Evolutionary conservation across 768 basidiomycete genomes (phyloP).

Genomic region (Psilocybe azurescens): DNA sequence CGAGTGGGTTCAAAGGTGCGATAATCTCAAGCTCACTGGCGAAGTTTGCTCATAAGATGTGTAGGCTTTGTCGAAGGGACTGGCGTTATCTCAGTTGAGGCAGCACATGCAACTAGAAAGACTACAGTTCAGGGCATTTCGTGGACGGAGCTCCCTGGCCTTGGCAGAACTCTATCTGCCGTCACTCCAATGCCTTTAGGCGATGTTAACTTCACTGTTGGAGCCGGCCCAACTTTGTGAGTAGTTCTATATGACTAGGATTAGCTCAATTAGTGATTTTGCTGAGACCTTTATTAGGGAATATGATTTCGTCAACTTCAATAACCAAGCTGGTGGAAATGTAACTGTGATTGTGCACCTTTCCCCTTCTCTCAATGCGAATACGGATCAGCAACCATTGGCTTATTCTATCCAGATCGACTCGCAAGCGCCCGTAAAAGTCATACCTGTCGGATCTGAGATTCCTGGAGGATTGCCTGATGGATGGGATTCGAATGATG

Average conservation of each 20-base stretch:
- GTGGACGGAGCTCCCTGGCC: slow-evolving; percentile 65
- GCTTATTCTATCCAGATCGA: slow-evolving; percentile 59
- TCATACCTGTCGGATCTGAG: slow-evolving; percentile 51
- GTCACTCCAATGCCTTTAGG: slow-evolving; percentile 63
- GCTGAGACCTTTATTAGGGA: slow-evolving; percentile 48
- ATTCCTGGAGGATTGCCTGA: slow-evolving; percentile 50
- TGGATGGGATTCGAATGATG: slow-evolving; percentile 52
- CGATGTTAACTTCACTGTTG: slow-evolving; percentile 61
- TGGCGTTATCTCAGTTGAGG: slow-evolving; percentile 70
- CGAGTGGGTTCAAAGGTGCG: slow-evolving; percentile 55
- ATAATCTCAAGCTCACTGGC: not conserved
- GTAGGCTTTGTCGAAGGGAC: slow-evolving; percentile 69
- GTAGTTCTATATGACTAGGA: slow-evolving; percentile 19
- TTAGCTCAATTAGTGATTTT: not conserved
- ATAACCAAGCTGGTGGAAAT: slow-evolving; percentile 46
- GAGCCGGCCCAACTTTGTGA: slow-evolving; percentile 66
- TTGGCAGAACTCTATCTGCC: slow-evolving; percentile 64
- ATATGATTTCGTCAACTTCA: slow-evolving; percentile 71
- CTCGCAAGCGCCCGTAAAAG: slow-evolving; percentile 41
- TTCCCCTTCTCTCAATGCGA: slow-evolving; percentile 58
- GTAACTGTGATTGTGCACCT: slow-evolving; percentile 52
- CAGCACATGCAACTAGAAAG: slow-evolving; percentile 58
- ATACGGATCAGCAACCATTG: slow-evolving; percentile 53
- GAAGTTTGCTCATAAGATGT: too few relatives aligned
- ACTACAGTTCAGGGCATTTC: slow-evolving; percentile 52